Conservation (phyloP, 2,329 filamentous ascomycete genomes). For the Colletotrichum magnum region DNA sequence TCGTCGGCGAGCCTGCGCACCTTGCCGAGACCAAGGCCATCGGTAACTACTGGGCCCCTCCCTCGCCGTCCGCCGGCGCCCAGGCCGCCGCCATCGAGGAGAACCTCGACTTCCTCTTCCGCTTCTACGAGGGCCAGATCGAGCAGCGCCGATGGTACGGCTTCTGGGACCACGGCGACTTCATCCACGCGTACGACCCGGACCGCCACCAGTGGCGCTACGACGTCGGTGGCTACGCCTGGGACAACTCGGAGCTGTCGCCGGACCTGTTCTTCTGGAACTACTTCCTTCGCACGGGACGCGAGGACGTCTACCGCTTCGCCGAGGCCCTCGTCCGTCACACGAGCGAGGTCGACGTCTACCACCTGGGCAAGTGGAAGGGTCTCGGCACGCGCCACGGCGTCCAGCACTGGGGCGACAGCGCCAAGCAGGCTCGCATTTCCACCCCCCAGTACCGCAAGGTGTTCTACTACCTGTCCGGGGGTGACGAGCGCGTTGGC, state of each 20-base stretch:
- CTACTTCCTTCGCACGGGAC: conserved; percentile 72
- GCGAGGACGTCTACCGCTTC: conserved; percentile 69
- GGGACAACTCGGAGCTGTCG: conserved; percentile 76
- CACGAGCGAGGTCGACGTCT: conserved; percentile 73
- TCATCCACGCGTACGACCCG: conserved; percentile 73
- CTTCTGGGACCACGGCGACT: conserved; percentile 73
- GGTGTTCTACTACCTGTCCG: conserved; percentile 68
- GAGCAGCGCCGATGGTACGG: conserved; percentile 74
- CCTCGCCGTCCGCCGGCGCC: conserved; percentile 40
- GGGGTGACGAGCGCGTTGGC: conserved; percentile 70
- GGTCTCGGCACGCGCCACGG: conserved; percentile 75
- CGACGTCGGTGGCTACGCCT: conserved; percentile 74
- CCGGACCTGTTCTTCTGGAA: conserved; percentile 75
- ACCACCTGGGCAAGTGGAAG: conserved; percentile 70
- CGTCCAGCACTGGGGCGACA: conserved; percentile 73
- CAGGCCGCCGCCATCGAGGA: conserved; percentile 60
- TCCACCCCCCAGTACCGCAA: conserved; percentile 71
- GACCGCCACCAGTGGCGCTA: conserved; percentile 74
- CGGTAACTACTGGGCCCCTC: conserved; percentile 68
- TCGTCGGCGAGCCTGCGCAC: conserved; percentile 63
- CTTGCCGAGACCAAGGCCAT: conserved; percentile 67
- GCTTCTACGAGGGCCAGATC: conserved; percentile 69
- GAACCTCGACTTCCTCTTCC: conserved; percentile 68
- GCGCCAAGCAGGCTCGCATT: conserved; percentile 73
- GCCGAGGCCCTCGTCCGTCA: conserved; percentile 72